phyloP scores from a whole-genome alignment of 306 rosid species.

The Spatholobus suberectus region DNA sequence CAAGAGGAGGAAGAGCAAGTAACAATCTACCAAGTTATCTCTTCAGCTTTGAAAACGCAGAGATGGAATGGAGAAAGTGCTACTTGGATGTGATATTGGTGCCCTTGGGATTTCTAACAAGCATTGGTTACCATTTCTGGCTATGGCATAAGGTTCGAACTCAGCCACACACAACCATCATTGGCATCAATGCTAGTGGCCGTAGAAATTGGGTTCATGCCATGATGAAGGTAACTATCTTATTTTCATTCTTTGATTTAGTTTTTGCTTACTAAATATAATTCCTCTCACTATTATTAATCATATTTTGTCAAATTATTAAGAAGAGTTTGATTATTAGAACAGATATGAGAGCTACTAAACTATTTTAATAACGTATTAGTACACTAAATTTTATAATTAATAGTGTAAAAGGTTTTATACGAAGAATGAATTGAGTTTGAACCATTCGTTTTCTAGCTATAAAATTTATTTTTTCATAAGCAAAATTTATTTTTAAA shows the following conservation, averaged over 20 bases:
- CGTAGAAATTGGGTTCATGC: slow-evolving; percentile 82
- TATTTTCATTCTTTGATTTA: neutral
- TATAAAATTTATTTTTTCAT: too few relatives aligned
- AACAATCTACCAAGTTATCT: neutral
- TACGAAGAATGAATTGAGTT: neutral
- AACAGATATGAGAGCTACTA: too few relatives aligned
- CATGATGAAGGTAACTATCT: slow-evolving; percentile 68
- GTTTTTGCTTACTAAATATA: neutral
- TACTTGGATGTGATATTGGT: slow-evolving; percentile 84
- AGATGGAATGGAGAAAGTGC: slow-evolving; percentile 84
- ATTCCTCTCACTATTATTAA: neutral
- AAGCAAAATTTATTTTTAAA: too few relatives aligned
- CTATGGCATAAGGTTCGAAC: slow-evolving; percentile 82
- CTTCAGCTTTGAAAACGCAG: neutral
- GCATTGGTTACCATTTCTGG: slow-evolving; percentile 71
- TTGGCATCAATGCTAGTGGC: slow-evolving; percentile 77
- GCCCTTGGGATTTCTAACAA: slow-evolving; percentile 63
- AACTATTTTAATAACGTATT: neutral
- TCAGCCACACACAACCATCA: slow-evolving; percentile 74
- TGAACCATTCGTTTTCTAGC: neutral
- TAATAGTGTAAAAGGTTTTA: neutral
- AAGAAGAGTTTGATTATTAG: too few relatives aligned
- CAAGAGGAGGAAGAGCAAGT: neutral
- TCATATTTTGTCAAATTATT: neutral
- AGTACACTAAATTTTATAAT: neutral